Percentiles rank a stretch among this genome's conserved stretches.
phyloP scores from a whole-genome alignment of 495 filamentous ascomycete genomes.

The Hyaloscypha finlandica region DNA sequence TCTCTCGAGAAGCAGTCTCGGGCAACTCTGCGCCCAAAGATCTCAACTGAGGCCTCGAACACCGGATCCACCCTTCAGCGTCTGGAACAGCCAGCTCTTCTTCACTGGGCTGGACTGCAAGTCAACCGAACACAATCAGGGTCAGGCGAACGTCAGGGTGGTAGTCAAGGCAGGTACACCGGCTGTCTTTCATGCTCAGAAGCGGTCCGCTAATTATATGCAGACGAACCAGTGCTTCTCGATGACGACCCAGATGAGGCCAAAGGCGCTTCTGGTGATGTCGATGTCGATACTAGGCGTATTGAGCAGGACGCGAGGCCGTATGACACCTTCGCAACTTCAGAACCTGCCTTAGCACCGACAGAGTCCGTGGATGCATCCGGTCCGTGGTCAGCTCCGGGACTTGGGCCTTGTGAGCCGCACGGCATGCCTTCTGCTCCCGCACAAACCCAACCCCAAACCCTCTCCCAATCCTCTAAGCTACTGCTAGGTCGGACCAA shows the following conservation, averaged over 20 bases:
- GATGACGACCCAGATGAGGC: conserved; percentile 15
- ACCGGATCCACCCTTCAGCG: conserved; percentile 21
- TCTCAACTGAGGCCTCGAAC: conserved; percentile 21
- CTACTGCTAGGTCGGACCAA: conserved; percentile 23
- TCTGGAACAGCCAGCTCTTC: conserved; percentile 30
- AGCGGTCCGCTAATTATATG: conserved; percentile 20
- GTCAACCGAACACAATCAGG: neutral
- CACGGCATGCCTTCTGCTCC: conserved; percentile 21
- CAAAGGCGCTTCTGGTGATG: conserved; percentile 9
- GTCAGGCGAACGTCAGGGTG: conserved; percentile 14
- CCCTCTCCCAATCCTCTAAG: conserved; percentile 21
- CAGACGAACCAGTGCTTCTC: conserved; percentile 24
- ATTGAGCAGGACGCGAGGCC: conserved; percentile 16
- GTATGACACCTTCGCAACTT: conserved; percentile 19
- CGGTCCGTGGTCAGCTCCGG: too few relatives aligned
- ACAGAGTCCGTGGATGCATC: too few relatives aligned
- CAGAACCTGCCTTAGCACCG: conserved; percentile 10
- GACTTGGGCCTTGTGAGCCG: conserved; percentile 1
- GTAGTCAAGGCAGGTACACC: conserved; percentile 18
- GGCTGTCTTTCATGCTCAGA: conserved; percentile 15
- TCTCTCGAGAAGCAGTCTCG: conserved; percentile 24
- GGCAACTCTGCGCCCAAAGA: conserved; percentile 17
- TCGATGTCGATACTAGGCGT: conserved; percentile 13
- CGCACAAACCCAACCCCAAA: conserved; percentile 25
- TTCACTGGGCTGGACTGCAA: conserved; percentile 10